Conservation (phyloP, 2,329 filamentous ascomycete species). For the Clonostachys byssicola region DNA sequence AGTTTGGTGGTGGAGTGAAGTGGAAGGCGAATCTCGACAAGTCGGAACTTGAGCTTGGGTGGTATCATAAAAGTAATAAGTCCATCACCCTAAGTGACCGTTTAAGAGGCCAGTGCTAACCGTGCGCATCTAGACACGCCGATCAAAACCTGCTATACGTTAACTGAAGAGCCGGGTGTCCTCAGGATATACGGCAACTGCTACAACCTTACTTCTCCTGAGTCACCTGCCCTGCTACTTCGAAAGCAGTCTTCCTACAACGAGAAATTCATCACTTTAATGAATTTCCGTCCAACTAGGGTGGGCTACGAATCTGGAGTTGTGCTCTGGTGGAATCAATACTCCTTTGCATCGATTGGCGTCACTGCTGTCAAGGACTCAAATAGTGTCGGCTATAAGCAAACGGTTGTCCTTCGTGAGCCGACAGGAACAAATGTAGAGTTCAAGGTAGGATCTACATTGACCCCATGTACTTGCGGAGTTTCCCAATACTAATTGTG, state of each 20-base stretch:
- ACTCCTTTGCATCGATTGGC: constrained; percentile 24
- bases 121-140: background rate
- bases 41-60: background rate
- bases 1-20: background rate
- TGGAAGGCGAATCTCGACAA: background rate
- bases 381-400: background rate
- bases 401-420: background rate
- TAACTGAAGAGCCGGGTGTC: constrained; percentile 34
- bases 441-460: background rate
- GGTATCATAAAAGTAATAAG: background rate
- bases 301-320: constrained; percentile 45
- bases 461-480: too few species aligned
- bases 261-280: constrained; percentile 32
- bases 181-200: constrained; percentile 47
- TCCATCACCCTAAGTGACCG: too few species aligned
- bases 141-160: constrained; percentile 27
- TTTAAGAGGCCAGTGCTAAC: background rate
- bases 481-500: too few species aligned
- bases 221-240: constrained; percentile 45
- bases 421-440: background rate
- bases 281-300: constrained; percentile 39
- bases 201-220: constrained; percentile 43
- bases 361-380: constrained; percentile 10
- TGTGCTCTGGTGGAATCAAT: constrained; percentile 49
- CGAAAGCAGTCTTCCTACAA: constrained; percentile 44